These are phyloP conservation scores for Metschnikowia chrysomelidarum DNA, from an alignment of 805 yeast species.

Conservation along the genomic window DNA sequence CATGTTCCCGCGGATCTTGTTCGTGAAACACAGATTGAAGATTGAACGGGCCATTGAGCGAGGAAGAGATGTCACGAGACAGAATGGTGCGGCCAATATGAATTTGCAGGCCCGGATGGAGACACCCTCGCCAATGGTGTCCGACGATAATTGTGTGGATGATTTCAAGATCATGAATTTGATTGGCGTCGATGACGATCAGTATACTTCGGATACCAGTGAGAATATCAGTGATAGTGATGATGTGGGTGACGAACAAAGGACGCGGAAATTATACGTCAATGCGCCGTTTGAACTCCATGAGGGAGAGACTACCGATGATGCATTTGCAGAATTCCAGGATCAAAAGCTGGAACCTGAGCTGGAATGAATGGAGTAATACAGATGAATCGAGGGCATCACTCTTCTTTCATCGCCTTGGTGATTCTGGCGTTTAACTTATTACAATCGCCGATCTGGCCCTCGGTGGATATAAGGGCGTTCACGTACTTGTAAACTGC, in stretches of 20 bases:
- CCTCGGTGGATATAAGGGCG: slow-evolving; percentile 23
- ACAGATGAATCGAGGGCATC: background rate
- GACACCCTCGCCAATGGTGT: slow-evolving; percentile 11
- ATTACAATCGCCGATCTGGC: slow-evolving; percentile 25
- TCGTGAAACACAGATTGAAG: slow-evolving; percentile 59
- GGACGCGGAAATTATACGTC: background rate
- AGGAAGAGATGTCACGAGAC: slow-evolving; percentile 38
- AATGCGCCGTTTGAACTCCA: slow-evolving; percentile 3
- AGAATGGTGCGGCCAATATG: too few relatives aligned
- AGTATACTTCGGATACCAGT: slow-evolving; percentile 12
- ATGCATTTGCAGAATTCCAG: too few relatives aligned
- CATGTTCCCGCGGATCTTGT: slow-evolving; percentile 63
- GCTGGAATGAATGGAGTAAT: too few relatives aligned
- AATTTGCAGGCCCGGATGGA: slow-evolving; percentile 1
- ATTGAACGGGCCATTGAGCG: slow-evolving; percentile 64
- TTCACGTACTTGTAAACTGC: slow-evolving; percentile 22
- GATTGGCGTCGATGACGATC: slow-evolving; percentile 7
- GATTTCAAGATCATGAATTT: slow-evolving; percentile 8
- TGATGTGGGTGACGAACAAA: background rate
- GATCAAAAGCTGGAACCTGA: slow-evolving; percentile 1
- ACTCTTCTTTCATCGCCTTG: slow-evolving; percentile 11
- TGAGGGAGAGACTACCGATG: slow-evolving; percentile 7
- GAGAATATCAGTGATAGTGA: slow-evolving; percentile 7
- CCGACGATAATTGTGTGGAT: slow-evolving; percentile 12
- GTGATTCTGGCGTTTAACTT: slow-evolving; percentile 24